phyloP scores from a whole-genome alignment of 2,329 filamentous ascomycete genomes.

The Fusarium xylarioides region DNA sequence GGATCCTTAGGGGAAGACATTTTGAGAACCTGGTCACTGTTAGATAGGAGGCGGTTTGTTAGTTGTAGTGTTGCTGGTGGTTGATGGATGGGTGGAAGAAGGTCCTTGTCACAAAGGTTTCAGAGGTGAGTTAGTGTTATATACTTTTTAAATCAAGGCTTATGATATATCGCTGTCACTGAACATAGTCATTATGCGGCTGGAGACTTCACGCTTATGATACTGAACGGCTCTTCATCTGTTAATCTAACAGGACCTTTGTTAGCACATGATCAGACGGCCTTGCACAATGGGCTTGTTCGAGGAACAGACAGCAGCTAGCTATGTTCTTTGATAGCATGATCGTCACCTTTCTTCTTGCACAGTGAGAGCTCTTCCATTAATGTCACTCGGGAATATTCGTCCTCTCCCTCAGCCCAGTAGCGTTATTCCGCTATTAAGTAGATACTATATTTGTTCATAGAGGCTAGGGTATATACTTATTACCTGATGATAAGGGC shows the following conservation, averaged over 20 bases:
- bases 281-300: not conserved
- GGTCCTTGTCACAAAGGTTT: accelerated
- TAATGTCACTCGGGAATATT: too few relatives aligned
- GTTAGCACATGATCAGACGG: not conserved
- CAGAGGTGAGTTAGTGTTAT: not conserved
- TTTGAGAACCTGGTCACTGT: not conserved
- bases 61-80: not conserved
- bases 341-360: accelerated
- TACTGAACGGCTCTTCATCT: not conserved
- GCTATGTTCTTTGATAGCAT: not conserved
- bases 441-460: not conserved
- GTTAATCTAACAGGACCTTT: not conserved
- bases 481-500: not conserved
- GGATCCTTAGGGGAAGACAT: not conserved
- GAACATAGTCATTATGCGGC: not conserved
- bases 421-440: too few relatives aligned
- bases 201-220: accelerated
- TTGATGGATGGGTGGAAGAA: not conserved
- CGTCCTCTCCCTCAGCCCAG: too few relatives aligned
- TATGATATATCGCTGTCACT: accelerated
- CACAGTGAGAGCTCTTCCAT: not conserved
- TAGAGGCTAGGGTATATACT: accelerated
- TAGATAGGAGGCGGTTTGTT: too few relatives aligned
- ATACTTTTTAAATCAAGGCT: not conserved
- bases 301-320: not conserved